These are phyloP conservation scores for Cocos nucifera DNA, from an alignment of 176 grass and related monocot species.

Conservation along the genomic window DNA sequence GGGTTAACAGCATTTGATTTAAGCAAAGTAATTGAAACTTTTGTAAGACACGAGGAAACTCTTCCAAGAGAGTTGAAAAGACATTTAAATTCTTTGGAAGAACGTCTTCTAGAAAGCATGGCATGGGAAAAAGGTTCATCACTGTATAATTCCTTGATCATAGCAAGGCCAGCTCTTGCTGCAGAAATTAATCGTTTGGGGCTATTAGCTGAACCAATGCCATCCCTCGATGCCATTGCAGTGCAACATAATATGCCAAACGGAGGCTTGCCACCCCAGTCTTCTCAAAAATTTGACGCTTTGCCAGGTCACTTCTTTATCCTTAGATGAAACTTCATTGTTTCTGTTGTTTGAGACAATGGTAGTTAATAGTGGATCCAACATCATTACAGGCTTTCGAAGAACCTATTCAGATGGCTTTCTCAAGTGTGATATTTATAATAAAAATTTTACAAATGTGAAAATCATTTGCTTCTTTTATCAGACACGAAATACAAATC, in stretches of 20 bases:
- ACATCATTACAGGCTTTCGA: too few species aligned
- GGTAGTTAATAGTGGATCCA: too few species aligned
- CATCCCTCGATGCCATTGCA: conserved; percentile 73
- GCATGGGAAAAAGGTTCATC: conserved; percentile 83
- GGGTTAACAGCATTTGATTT: conserved; percentile 97
- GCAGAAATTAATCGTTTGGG: conserved; percentile 53
- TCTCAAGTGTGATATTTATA: too few species aligned
- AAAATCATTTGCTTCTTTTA: too few species aligned
- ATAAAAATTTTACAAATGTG: too few species aligned
- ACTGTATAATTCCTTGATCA: conserved; percentile 89
- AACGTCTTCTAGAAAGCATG: conserved; percentile 86
- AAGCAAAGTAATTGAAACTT: conserved; percentile 90
- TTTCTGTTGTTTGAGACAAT: too few species aligned
- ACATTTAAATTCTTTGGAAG: conserved; percentile 91
- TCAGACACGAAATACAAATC: too few species aligned
- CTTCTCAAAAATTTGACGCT: conserved; percentile 38
- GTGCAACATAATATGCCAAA: conserved; percentile 40
- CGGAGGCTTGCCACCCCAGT: conserved; percentile 33
- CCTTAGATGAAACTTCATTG: conserved; percentile 15
- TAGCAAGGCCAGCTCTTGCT: conserved; percentile 51
- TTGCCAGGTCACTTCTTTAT: conserved; percentile 48
- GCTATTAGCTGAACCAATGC: conserved; percentile 92
- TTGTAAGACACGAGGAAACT: conserved; percentile 87
- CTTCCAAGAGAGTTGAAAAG: conserved; percentile 93
- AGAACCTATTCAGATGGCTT: too few species aligned